Evolutionary conservation across 108 stramenopile species (phyloP).

Genomic region (Stephanodiscus triporus): DNA sequence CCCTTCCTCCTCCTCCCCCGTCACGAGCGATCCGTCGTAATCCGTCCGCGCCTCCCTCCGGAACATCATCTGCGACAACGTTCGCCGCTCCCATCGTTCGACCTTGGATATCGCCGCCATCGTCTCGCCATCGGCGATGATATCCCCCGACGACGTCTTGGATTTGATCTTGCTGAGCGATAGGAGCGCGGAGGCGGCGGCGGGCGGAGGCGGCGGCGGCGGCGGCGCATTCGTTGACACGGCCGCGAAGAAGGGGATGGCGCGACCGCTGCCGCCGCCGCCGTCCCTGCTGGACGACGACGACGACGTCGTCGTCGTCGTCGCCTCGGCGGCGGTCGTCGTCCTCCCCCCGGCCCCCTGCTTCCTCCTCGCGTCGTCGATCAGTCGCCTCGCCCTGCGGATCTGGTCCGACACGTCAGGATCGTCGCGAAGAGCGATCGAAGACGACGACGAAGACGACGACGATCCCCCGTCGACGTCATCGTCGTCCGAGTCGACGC

Average conservation of each 20-base stretch:
- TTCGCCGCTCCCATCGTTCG: constrained; percentile 76
- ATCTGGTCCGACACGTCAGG: constrained; percentile 34
- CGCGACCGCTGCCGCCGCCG: background rate
- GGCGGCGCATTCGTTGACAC: too few relatives aligned
- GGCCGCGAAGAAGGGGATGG: background rate
- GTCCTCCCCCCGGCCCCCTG: constrained; percentile 4
- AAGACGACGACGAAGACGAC: too few relatives aligned
- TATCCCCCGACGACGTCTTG: constrained; percentile 31
- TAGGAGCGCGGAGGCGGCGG: too few relatives aligned
- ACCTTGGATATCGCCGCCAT: constrained; percentile 75
- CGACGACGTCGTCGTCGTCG: background rate
- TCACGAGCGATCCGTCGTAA: constrained; percentile 47
- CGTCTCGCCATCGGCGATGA: constrained; percentile 74
- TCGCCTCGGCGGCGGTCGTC: background rate
- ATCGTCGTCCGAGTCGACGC: background rate
- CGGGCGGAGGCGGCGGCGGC: constrained; percentile 31
- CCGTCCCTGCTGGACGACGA: background rate
- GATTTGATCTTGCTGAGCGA: constrained; percentile 54
- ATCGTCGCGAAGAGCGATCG: constrained; percentile 19
- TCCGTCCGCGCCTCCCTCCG: constrained; percentile 29
- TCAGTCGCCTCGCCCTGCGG: constrained; percentile 22
- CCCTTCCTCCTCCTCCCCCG: constrained; percentile 40
- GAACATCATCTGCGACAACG: constrained; percentile 41
- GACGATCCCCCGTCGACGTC: constrained; percentile 37
- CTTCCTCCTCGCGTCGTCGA: constrained; percentile 41